Base-by-base conservation (phyloP, 108 stramenopile species). In the Aurantiochytrium sp. region DNA sequence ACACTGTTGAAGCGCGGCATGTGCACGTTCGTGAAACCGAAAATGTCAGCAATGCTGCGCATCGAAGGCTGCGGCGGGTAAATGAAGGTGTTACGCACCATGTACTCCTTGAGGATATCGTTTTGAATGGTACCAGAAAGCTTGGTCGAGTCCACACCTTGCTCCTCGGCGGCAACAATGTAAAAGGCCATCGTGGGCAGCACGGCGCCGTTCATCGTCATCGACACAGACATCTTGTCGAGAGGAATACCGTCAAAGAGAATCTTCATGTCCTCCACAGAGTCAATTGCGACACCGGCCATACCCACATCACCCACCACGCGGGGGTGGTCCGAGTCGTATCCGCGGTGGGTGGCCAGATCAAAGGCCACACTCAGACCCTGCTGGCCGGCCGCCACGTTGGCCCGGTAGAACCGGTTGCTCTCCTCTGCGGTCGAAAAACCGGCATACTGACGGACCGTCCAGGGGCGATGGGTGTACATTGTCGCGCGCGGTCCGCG, bases 201-300 rank as follows among this genome's bases (percentile, higher is more conserved):
- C 21, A 97, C 98, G 6, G 98, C 99, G 19, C 99, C 99, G 93
- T 99, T 99, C 99, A 99, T 99, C 4, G 98, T 98, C 95, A 99
- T 98, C 51, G 95, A 95, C n/a, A 99, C 97, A 49, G 94, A 95
- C 87, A 97, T 95, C 51, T 97, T 92, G 90, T 96, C 97, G 58
- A 99, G 94, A 35, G 97, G 97, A 72, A 99, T 99, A 59, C 95
- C 96, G 89, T 97, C 96, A 92, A 99, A 99, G 8, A 99, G 93
- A 57, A 97, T 93, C 91, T 98, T 97, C 97, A 98, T 97, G 91
- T 99, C 99, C 69, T 97, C 94, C 18, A 99, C 92, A 2, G 95
- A 93, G 91, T 97, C 97, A 55, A 99, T 95, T 59, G 97, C 93
- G n/a, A 99, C 99, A 6, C 99, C 99, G 8, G 99, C 99, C 97